phyloP scores from a whole-genome alignment of 2,329 filamentous ascomycete species.

The Dactylonectria macrodidyma region DNA sequence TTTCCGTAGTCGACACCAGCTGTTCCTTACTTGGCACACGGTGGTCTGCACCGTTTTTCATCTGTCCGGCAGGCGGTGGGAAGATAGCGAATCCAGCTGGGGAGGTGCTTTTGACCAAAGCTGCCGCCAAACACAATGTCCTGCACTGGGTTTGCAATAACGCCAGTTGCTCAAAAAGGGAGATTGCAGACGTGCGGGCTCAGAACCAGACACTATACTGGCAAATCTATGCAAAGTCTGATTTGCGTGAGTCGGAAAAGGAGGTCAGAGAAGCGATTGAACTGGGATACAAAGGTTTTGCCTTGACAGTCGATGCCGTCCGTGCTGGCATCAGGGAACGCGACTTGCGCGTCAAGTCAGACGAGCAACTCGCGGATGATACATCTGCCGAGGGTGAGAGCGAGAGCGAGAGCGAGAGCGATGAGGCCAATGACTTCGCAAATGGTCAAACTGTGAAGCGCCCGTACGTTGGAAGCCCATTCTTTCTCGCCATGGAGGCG shows the following conservation, averaged over 20 bases:
- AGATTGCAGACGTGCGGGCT: conserved; percentile 19
- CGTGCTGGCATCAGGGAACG: conserved; percentile 21
- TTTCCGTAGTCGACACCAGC: neutral
- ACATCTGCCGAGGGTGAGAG: too few species aligned
- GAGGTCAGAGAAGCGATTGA: conserved; percentile 23
- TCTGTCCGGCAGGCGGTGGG: conserved; percentile 28
- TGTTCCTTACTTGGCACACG: neutral
- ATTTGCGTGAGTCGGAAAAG: conserved; percentile 10
- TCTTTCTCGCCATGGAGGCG: too few species aligned
- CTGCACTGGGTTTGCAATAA: conserved; percentile 32
- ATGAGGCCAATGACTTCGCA: neutral
- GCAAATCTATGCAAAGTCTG: conserved; percentile 28
- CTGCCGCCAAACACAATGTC: conserved; percentile 18
- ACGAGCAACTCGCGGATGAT: too few species aligned
- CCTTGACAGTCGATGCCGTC: conserved; percentile 29
- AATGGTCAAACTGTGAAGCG: too few species aligned
- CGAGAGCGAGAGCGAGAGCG: too few species aligned
- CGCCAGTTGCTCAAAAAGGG: conserved; percentile 16
- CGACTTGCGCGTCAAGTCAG: conserved; percentile 6
- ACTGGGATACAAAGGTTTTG: conserved; percentile 24
- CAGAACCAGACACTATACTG: conserved; percentile 22
- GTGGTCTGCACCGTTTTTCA: conserved; percentile 24
- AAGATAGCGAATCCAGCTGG: conserved; percentile 24
- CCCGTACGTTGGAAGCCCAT: too few species aligned
- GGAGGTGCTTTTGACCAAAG: conserved; percentile 20